Percentiles rank a stretch among this genome's conserved stretches.
These are phyloP conservation scores for Tricholoma hemisulphureum DNA, from an alignment of 768 basidiomycete genomes.

Conservation along the genomic window DNA sequence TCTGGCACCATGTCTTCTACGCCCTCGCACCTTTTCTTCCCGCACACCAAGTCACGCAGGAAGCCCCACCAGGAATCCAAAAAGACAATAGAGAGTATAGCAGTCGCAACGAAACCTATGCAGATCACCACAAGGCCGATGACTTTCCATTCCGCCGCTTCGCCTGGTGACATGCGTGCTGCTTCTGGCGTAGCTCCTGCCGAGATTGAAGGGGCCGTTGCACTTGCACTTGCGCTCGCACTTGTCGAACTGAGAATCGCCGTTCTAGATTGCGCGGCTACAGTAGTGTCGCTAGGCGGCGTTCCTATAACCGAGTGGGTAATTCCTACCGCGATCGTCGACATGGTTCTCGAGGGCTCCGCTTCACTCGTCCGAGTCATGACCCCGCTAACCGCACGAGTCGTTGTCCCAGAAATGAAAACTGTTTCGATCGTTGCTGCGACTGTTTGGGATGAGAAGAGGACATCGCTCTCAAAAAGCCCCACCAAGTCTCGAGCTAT, in stretches of 20 bases:
- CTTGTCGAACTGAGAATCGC: not conserved
- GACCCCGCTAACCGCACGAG: not conserved
- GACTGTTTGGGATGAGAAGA: not conserved
- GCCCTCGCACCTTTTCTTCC: constrained; percentile 33
- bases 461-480: constrained; percentile 17
- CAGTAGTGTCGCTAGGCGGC: not conserved
- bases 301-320: constrained; percentile 5
- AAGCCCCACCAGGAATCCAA: constrained; percentile 74
- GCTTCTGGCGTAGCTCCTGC: constrained; percentile 14
- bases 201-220: constrained; percentile 2
- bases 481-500: constrained; percentile 15
- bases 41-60: constrained; percentile 47
- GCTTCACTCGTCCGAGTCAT: not conserved
- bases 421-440: not conserved
- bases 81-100: constrained; percentile 59
- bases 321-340: not conserved
- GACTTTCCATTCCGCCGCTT: constrained; percentile 62
- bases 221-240: not conserved
- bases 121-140: constrained; percentile 65
- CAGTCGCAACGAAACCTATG: constrained; percentile 55
- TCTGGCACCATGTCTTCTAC: constrained; percentile 62
- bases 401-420: not conserved
- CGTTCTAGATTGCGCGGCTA: not conserved
- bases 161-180: constrained; percentile 36
- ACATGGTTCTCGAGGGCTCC: not conserved